Conservation (phyloP, 1,284 basidiomycete species). For the Apiotrichum mycotoxinovorans region DNA sequence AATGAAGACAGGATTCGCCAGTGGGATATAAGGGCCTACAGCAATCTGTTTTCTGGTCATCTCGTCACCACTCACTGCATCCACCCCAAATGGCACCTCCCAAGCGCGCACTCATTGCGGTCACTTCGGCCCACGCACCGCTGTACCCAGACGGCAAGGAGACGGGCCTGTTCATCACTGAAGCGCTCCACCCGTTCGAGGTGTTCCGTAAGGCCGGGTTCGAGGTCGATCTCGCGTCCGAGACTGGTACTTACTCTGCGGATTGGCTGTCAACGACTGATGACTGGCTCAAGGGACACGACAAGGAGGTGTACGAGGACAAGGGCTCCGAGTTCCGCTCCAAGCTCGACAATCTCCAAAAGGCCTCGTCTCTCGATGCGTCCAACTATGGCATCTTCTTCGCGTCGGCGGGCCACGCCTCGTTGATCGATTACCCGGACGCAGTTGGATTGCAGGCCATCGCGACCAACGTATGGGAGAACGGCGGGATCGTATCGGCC, state of each 20-base stretch:
- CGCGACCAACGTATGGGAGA: conserved; percentile 12
- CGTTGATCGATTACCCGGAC: conserved; percentile 23
- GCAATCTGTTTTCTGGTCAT: too few species aligned
- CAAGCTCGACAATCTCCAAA: conserved; percentile 19
- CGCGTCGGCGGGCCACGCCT: conserved; percentile 22
- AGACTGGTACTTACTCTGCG: conserved; percentile 18
- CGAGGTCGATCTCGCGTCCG: conserved; percentile 23
- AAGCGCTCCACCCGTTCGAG: conserved; percentile 26
- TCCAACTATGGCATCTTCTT: conserved; percentile 24
- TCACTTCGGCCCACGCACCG: conserved; percentile 21
- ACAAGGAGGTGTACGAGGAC: conserved; percentile 18
- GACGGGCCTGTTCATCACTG: conserved; percentile 26
- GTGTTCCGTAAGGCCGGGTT: conserved; percentile 21
- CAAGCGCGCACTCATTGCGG: conserved; percentile 19
- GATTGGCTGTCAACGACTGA: conserved; percentile 14
- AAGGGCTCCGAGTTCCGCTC: conserved; percentile 14
- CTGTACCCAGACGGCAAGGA: conserved; percentile 18
- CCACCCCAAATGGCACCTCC: conserved; percentile 18
- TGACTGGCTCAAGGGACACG: conserved; percentile 16
- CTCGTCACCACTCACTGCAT: too few species aligned
- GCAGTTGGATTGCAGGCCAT: conserved; percentile 17
- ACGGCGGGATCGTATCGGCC: conserved; percentile 20
- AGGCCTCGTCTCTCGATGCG: conserved; percentile 12
- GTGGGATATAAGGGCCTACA: too few species aligned
- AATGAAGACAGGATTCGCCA: too few species aligned